These are phyloP conservation scores for Nakazawaea pomicola DNA, from an alignment of 805 yeast genomes.

Conservation along the genomic window DNA sequence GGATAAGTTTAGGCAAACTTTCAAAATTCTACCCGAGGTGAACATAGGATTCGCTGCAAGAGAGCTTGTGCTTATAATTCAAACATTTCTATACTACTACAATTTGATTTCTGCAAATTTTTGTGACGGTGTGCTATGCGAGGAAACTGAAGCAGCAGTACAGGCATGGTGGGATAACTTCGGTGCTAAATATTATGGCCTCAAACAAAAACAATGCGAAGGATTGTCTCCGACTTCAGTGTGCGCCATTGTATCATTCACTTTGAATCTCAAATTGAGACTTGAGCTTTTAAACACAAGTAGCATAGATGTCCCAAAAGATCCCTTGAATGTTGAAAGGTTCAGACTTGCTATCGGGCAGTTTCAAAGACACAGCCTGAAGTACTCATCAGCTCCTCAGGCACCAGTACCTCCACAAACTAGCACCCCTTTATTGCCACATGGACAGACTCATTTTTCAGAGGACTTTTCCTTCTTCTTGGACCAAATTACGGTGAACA, in stretches of 20 bases:
- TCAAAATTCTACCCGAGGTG: slow-evolving; percentile 49
- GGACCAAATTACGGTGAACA: slow-evolving; percentile 10
- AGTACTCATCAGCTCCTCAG: slow-evolving; percentile 17
- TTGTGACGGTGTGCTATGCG: slow-evolving; percentile 84
- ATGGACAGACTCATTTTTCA: slow-evolving; percentile 55
- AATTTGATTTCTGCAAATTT: slow-evolving; percentile 60
- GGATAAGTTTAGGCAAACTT: slow-evolving; percentile 76
- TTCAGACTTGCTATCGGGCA: slow-evolving; percentile 64
- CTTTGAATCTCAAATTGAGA: slow-evolving; percentile 60
- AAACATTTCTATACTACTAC: slow-evolving; percentile 73
- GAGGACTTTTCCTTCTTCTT: slow-evolving; percentile 23
- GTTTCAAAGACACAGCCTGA: slow-evolving; percentile 53
- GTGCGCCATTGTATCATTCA: slow-evolving; percentile 74
- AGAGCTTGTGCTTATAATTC: slow-evolving; percentile 71
- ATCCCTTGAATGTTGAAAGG: slow-evolving; percentile 72
- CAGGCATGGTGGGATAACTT: slow-evolving; percentile 76
- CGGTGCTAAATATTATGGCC: slow-evolving; percentile 44
- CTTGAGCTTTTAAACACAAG: slow-evolving; percentile 47
- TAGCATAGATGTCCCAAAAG: slow-evolving; percentile 66
- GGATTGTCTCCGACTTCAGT: slow-evolving; percentile 60
- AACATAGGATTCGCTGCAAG: slow-evolving; percentile 62
- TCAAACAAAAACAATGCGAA: slow-evolving; percentile 15
- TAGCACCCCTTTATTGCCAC: slow-evolving; percentile 55
- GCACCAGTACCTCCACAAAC: slow-evolving; percentile 40
- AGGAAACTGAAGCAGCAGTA: slow-evolving; percentile 68